Evolutionary conservation across 108 stramenopile species (phyloP).

Genomic region (Stephanodiscus minutulus): DNA sequence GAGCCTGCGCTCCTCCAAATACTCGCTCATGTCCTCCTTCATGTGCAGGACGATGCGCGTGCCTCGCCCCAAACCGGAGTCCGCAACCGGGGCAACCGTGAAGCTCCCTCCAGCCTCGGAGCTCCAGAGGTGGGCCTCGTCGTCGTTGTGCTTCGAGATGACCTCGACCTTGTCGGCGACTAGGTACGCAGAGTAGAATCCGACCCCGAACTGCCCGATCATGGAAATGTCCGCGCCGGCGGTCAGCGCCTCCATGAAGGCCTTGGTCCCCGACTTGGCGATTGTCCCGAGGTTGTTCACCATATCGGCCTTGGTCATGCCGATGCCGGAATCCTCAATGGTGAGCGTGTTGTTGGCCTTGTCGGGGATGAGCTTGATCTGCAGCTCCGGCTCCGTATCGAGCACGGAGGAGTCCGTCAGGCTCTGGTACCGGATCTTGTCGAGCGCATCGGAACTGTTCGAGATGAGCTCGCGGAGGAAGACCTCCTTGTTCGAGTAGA

Average conservation of each 20-base stretch:
- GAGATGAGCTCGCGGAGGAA: conserved; percentile 99
- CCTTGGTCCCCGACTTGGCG: conserved; percentile 99
- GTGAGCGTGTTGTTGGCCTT: conserved; percentile 99
- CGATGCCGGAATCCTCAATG: conserved; percentile 98
- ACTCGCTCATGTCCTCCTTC: too few species aligned
- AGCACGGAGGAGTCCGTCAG: conserved; percentile 95
- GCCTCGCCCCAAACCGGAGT: too few species aligned
- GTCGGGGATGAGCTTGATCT: conserved; percentile 98
- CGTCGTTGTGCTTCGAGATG: conserved; percentile 96
- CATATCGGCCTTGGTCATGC: conserved; percentile 99
- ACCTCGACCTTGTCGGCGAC: conserved; percentile 99
- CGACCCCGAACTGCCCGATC: conserved; percentile 99
- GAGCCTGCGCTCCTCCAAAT: too few species aligned
- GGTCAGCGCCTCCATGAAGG: conserved; percentile 99
- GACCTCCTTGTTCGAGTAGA: conserved; percentile 99
- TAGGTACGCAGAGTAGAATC: conserved; percentile 99
- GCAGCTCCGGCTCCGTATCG: conserved; percentile 93
- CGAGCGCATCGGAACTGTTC: conserved; percentile 96
- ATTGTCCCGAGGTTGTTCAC: conserved; percentile 99
- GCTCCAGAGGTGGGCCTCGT: conserved; percentile 91
- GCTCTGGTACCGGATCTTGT: conserved; percentile 99
- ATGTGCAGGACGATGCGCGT: too few species aligned
- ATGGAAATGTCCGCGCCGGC: conserved; percentile 99
- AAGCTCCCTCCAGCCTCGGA: conserved; percentile 99
- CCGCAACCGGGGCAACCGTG: too few species aligned